Base-by-base conservation (phyloP, 352 stramenopile genomes). In the Phytopythium oedochilum region DNA sequence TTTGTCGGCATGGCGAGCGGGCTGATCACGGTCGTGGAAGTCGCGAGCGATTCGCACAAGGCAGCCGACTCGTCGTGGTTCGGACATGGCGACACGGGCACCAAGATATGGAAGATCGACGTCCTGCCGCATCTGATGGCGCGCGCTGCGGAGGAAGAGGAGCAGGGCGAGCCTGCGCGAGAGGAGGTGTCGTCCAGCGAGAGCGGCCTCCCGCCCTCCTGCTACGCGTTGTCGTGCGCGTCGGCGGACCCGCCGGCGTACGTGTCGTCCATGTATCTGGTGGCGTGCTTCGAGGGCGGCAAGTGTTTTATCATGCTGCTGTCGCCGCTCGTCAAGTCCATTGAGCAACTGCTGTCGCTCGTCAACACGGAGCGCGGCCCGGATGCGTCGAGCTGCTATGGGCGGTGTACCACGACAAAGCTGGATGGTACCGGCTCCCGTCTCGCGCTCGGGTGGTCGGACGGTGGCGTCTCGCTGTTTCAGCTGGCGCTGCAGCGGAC, bases 261-360 rank as follows among this genome's bases (percentile, higher is more conserved):
- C 1, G 59, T 70, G 34, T 32, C 69, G 47, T 72, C 61, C 31
- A 61, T 92, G 29, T 73, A 68, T 47, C 59, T 92, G 6, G 73
- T 89, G 42, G 79, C 79, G 46, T 86, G 66, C 57, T 92, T 92
- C 60, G 73, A 85, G 60, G 74, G 73, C n/a, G 79, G 77, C 42
- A 87, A 85, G 55, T 92, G 82, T 55, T 92, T 92, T 50, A 86
- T 92, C 55, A 80, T 92, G 71, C 55, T 88, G 53, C 51, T 92
- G 5, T 73, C 77, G 22, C 79, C 79, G 0, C 40, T 54, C 1
- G 55, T 60, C n/a, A 88, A 87, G 32, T 65, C 62, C 48, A 89
- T 92, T 46, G 70, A 89, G 23, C 82, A 90, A 54, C 58, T 92
- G 18, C 55, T 92, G 14, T 92, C 82, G 31, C 78, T 92, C 25